Evolutionary conservation across 2,329 filamentous ascomycete species (phyloP), one percentile per base, ranked within the genome.

Genomic region (Ceratocystiopsis sp.): DNA sequence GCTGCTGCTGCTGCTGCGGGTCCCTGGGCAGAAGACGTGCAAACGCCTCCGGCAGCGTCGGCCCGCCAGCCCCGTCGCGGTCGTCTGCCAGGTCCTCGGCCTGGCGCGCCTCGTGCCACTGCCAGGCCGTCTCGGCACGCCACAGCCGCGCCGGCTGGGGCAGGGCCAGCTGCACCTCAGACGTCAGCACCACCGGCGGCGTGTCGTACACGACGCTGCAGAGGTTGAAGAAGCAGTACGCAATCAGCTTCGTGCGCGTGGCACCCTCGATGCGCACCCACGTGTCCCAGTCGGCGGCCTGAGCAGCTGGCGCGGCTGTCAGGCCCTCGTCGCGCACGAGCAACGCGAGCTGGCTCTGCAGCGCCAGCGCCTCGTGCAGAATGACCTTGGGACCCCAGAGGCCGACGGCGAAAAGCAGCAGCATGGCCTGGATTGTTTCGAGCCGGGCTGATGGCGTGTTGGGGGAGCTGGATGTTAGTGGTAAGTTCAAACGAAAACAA

Each of bases 351-450:
- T 68, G 63, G 49, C 73, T 76, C 52, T 76, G 73, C 19, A 78
- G 53, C 0, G 69, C 68, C n/a, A 77, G 53, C 0, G 73, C 69
- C 47, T 78, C 73, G 43, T 74, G 68, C 8, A 77, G 57, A 34
- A 77, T 73, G 1, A 69, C 68, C 47, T 74, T 75, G 29, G 70
- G 69, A 2, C 71, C 72, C 73, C 73, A 78, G 7, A 76, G 63
- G 0, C 73, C 73, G 10, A 75, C 66, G 0, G 71, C 69, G 49
- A 76, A 75, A 5, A 78, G 64, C 1, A 80, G 55, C 0, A 80
- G 57, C 2, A 80, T 62, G 4, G 75, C 70, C 51, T 80, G 76
- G 3, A 78, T 78, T 0, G 75, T 80, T 53, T 80, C 75, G 38
- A 80, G 63, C 0, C 72, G 63, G 3, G 72, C 67, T 51, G 73